These are phyloP conservation scores for Mycena maculata DNA, from an alignment of 768 basidiomycete genomes.

Conservation along the genomic window DNA sequence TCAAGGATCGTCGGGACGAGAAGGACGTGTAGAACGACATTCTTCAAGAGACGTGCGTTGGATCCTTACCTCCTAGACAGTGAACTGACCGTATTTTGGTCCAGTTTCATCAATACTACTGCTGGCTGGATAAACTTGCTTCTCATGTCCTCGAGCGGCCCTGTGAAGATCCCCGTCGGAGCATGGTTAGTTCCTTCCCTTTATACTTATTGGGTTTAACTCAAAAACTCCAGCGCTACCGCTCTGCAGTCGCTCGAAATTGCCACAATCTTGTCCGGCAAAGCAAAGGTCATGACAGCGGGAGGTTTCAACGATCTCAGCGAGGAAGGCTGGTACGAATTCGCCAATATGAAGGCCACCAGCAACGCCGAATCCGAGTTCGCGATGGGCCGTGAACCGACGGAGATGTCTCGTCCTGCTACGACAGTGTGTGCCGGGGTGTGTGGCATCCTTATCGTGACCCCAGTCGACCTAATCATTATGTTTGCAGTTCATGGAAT, in stretches of 20 bases:
- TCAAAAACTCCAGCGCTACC: conserved; percentile 80
- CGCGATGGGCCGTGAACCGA: conserved; percentile 98
- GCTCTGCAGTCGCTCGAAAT: conserved; percentile 98
- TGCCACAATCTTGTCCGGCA: conserved; percentile 93
- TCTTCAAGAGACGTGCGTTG: conserved; percentile 91
- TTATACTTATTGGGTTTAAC: not conserved
- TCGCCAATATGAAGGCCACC: conserved; percentile 99
- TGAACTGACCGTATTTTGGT: conserved; percentile 21
- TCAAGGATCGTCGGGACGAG: conserved; percentile 98
- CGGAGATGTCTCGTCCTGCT: conserved; percentile 98
- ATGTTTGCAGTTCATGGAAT: conserved; percentile 86
- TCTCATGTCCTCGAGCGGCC: conserved; percentile 94
- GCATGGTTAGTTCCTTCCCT: conserved; percentile 76
- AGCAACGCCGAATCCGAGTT: conserved; percentile 97
- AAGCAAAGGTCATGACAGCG: conserved; percentile 99
- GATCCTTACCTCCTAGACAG: not conserved
- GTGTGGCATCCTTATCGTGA: conserved; percentile 44
- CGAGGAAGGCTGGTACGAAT: conserved; percentile 98
- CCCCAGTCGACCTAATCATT: conserved; percentile 14
- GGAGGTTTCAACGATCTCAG: conserved; percentile 99
- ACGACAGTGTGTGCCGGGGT: conserved; percentile 96
- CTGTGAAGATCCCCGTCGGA: conserved; percentile 98
- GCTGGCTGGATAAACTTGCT: conserved; percentile 98
- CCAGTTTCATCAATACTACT: conserved; percentile 97
- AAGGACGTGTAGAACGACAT: conserved; percentile 99